Evolutionary conservation across 176 grass and related monocot species (phyloP).

Genomic region (Rhynchospora pubera): DNA sequence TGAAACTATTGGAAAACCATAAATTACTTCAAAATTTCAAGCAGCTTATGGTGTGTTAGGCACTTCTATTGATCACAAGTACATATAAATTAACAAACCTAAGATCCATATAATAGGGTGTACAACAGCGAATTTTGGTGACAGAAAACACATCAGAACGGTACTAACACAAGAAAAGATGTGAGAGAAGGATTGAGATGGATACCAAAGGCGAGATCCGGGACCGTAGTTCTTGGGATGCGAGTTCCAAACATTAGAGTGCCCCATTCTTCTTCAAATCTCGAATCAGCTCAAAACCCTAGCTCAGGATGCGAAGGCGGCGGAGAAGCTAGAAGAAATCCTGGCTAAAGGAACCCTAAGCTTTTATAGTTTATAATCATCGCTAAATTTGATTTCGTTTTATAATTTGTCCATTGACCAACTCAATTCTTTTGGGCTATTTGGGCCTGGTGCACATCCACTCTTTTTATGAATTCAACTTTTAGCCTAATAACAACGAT

Average conservation of each 20-base stretch:
- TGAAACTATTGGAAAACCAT: neutral
- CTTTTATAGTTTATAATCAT: neutral
- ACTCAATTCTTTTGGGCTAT: neutral
- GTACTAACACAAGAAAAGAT: neutral
- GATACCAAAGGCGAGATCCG: conserved; percentile 63
- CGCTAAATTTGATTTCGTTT: neutral
- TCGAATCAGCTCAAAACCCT: neutral
- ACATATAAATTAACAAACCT: neutral
- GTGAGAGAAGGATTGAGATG: neutral
- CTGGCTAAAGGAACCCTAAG: neutral
- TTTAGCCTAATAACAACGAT: too few species aligned
- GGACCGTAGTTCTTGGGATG: conserved; percentile 77
- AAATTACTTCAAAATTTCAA: neutral
- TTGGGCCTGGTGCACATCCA: neutral
- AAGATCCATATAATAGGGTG: neutral
- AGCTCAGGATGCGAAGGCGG: neutral
- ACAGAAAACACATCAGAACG: neutral
- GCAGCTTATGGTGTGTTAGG: neutral
- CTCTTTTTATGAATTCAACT: neutral
- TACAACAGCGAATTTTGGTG: neutral
- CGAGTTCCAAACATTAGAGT: conserved; percentile 82
- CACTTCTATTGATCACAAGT: neutral
- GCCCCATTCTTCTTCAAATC: conserved; percentile 37
- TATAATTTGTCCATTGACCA: neutral
- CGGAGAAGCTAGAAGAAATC: neutral